A percentile compares a stretch with the other conserved stretches of the same genome.
Evolutionary conservation across 73 alveolate genomes (phyloP).

Genomic region (Tetrahymena elliotti): DNA sequence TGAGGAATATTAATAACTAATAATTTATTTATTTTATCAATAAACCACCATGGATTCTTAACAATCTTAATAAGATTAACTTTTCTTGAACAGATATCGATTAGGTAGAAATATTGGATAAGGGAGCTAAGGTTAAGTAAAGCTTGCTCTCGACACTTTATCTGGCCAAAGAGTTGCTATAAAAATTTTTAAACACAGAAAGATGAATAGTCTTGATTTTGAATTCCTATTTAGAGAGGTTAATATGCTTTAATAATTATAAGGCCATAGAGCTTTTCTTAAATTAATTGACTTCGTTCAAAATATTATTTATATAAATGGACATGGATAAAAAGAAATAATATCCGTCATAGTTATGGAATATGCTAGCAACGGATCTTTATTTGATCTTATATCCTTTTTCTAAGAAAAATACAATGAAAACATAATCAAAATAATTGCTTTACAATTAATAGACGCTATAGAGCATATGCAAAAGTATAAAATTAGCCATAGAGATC

Average conservation of each 20-base stretch:
- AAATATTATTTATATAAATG: not conserved
- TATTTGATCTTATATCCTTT: not conserved
- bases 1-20: no score
- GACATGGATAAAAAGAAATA: not conserved
- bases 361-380: not conserved
- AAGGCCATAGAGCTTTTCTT: not conserved
- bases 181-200: not conserved
- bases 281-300: not conserved
- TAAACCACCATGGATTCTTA: not conserved
- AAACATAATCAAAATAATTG: not conserved
- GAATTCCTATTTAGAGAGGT: not conserved
- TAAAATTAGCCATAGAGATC: not conserved
- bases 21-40: not conserved
- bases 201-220: not conserved
- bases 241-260: not conserved
- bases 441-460: not conserved
- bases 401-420: not conserved
- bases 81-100: not conserved
- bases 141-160: not conserved
- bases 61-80: not conserved
- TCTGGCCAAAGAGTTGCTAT: not conserved
- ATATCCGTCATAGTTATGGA: not conserved
- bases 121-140: not conserved
- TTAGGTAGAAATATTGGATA: not conserved
- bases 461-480: not conserved